These are phyloP conservation scores for Candida berthetii DNA, from an alignment of 805 yeast genomes.

Conservation along the genomic window DNA sequence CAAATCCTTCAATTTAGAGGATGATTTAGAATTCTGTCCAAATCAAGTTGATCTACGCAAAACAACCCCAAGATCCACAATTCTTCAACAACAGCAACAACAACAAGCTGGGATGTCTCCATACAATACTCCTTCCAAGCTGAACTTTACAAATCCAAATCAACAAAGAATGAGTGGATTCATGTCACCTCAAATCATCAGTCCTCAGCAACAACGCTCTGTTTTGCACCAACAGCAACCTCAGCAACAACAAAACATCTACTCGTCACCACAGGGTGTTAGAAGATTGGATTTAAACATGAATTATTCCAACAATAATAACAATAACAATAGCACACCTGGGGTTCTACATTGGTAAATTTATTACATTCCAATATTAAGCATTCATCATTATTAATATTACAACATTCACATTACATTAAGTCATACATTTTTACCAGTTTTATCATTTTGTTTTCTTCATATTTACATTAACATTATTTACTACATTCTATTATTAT, in stretches of 20 bases:
- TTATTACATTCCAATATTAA: too few species aligned
- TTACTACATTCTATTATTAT: too few species aligned
- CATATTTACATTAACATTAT: too few species aligned
- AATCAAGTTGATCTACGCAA: slow-evolving; percentile 12
- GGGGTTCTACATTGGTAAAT: too few species aligned
- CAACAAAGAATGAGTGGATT: not conserved
- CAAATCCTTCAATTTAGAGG: slow-evolving; percentile 65
- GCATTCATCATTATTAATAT: too few species aligned
- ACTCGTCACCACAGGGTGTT: not conserved
- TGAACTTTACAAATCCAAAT: not conserved
- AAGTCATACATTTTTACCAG: too few species aligned
- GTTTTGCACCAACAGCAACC: not conserved
- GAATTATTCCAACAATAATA: not conserved
- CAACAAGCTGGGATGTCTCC: not conserved
- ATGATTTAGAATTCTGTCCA: slow-evolving; percentile 69
- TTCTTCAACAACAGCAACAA: not conserved
- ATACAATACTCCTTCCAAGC: slow-evolving; percentile 2
- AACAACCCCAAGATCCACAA: slow-evolving; percentile 1
- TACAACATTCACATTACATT: too few species aligned
- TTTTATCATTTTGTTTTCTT: too few species aligned
- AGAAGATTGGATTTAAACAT: not conserved
- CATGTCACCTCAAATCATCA: not conserved
- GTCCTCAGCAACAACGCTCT: not conserved
- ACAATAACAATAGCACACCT: too few species aligned
- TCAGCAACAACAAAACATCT: not conserved